Evolutionary conservation across 371 early-diverging fungal species (phyloP), one percentile per base, ranked within the genome.

Genomic region (Umbelopsis sp.): DNA sequence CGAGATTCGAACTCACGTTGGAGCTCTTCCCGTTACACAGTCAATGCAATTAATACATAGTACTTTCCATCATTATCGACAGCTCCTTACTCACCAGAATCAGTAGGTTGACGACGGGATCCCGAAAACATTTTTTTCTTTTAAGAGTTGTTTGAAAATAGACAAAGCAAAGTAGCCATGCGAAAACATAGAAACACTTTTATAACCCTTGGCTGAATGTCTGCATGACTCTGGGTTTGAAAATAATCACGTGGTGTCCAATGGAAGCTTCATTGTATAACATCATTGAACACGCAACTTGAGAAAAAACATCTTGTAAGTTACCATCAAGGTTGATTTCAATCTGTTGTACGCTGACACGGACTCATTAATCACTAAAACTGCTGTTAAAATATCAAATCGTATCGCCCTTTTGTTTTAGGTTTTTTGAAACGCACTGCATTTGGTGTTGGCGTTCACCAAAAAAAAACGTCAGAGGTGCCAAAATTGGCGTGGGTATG

Each of bases 31-130:
- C 11, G 22, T 45, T 18, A 46, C 41, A 24, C 20, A 44, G 18
- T 51, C 22, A 51, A 51, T 24, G 10, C 12, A 8, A 51, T 22
- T 5, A 50, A 12, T 12, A 20, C 41, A 7, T 12, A 41, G 7
- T 10, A 48, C 16, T 16, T 7, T 48, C 48, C 18, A 18, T 32
- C 14, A 35, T 22, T 24, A 8, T 35, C 4, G 57, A 35, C n/a
- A 1, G 16, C 1, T 18, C 24, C 12, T 10, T 57, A 57, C 57
- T 29, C 35, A 57, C 57, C 57, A 57, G 57, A 25, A 57, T 57
- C 57, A 57, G 57, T 57, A 35, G 57, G 57, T 57, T 57, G 57
- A 57, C 57, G 57, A 29, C 29, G 25, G 18, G 57, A 57, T 35
- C 57, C 57, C 0, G 57, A 57, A 57, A 57, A 57, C 57, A 57